Percentiles rank a stretch among this genome's conserved stretches.
Conservation (phyloP, 2,329 filamentous ascomycete species). For the Paecilomyces sp. region DNA sequence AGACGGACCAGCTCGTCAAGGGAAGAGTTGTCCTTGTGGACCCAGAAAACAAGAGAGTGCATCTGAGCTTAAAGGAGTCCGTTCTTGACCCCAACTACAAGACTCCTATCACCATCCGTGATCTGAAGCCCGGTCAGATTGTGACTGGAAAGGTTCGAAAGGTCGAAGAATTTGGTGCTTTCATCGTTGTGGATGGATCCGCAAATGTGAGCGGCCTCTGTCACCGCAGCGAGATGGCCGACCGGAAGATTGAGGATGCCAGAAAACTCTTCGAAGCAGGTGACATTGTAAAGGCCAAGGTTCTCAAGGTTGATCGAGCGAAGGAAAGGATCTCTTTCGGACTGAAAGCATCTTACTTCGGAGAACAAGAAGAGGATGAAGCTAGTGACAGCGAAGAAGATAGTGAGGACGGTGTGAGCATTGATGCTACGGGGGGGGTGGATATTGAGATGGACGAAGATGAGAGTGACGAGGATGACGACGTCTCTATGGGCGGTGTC, state of each 20-base stretch:
- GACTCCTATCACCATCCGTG: conserved; percentile 64
- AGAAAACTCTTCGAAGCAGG: conserved; percentile 83
- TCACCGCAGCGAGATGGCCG: conserved; percentile 86
- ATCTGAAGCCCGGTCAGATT: conserved; percentile 70
- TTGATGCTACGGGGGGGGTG: conserved; percentile 23
- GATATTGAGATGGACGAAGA: conserved; percentile 22
- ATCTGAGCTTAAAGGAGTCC: conserved; percentile 82
- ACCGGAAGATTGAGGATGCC: conserved; percentile 74
- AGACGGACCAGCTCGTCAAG: conserved; percentile 82
- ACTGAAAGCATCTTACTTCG: conserved; percentile 87
- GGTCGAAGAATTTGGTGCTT: conserved; percentile 91
- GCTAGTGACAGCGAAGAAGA: conserved; percentile 36
- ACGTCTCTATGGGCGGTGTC: conserved; percentile 34
- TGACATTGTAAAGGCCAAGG: conserved; percentile 85
- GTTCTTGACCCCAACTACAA: conserved; percentile 73
- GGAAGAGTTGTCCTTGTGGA: conserved; percentile 75
- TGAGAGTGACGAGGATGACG: conserved; percentile 27
- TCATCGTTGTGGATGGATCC: conserved; percentile 82
- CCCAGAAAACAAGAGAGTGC: conserved; percentile 60
- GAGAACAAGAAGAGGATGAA: conserved; percentile 48
- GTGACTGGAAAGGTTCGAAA: conserved; percentile 88
- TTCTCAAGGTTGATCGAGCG: conserved; percentile 68
- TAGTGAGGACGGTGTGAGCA: conserved; percentile 16
- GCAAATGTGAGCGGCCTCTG: conserved; percentile 87
- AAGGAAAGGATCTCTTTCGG: conserved; percentile 81